phyloP scores from a whole-genome alignment of 176 grass and related monocot species.

The Eleusine coracana region DNA sequence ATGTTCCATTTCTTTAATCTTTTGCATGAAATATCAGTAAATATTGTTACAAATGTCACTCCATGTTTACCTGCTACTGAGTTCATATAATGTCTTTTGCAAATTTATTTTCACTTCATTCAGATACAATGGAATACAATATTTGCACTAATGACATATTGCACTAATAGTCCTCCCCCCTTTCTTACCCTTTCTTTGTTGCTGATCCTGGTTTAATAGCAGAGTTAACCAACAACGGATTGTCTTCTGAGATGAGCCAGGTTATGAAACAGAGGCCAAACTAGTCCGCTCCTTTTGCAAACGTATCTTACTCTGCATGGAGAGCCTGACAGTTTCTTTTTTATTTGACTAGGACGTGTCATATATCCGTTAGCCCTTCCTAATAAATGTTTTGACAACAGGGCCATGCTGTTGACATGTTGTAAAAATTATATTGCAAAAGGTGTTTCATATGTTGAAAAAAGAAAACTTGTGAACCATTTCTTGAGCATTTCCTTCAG shows the following conservation, averaged over 20 bases:
- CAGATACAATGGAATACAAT: background rate
- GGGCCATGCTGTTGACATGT: background rate
- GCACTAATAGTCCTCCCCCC: background rate
- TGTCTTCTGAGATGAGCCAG: background rate
- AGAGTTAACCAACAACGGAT: constrained; percentile 4
- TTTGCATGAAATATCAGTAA: constrained; percentile 19
- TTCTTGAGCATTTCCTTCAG: background rate
- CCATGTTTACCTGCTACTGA: constrained; percentile 14
- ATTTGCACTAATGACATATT: background rate
- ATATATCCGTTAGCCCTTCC: background rate
- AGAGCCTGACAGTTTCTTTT: background rate
- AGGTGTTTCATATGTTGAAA: background rate
- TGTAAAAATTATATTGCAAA: constrained; percentile 26
- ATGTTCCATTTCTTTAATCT: constrained; percentile 24
- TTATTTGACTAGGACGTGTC: constrained; percentile 7
- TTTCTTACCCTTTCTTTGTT: background rate
- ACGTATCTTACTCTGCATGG: constrained; percentile 3
- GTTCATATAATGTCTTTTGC: background rate
- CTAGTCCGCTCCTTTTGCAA: constrained; percentile 8
- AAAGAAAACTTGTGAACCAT: background rate
- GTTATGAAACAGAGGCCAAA: constrained; percentile 22
- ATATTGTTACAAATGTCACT: constrained; percentile 1
- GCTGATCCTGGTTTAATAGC: background rate
- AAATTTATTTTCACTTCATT: constrained; percentile 31
- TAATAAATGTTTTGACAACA: background rate